These are phyloP conservation scores for Malassezia cuniculi DNA, from an alignment of 1,284 basidiomycete genomes.

Conservation along the genomic window DNA sequence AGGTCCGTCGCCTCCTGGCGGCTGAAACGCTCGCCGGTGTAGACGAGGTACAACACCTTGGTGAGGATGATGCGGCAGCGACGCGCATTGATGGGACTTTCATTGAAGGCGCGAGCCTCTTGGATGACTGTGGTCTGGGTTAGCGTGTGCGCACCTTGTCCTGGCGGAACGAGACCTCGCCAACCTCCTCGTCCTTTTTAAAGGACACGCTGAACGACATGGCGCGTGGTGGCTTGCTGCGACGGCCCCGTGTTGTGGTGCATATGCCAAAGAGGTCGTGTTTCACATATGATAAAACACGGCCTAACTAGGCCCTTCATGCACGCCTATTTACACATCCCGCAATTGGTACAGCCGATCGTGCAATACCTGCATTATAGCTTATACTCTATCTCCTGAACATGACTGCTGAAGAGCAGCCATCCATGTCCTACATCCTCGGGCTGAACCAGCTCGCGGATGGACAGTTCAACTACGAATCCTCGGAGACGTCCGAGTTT, in stretches of 20 bases:
- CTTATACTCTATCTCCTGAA: no score
- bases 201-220: constrained; percentile 31
- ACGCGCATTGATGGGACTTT: constrained; percentile 72
- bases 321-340: no score
- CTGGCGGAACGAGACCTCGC: constrained; percentile 37
- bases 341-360: no score
- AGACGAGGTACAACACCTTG: constrained; percentile 87
- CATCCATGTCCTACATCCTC: constrained; percentile 34
- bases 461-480: no score
- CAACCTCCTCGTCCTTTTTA: constrained; percentile 43
- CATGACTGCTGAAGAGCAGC: constrained; percentile 21
- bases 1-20: constrained; percentile 92
- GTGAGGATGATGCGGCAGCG: constrained; percentile 94
- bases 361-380: no score
- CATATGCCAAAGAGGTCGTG: no score
- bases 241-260: no score
- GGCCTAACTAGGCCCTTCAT: no score
- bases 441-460: constrained; percentile 35
- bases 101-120: constrained; percentile 97
- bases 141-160: constrained; percentile 24
- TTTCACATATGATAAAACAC: no score
- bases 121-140: constrained; percentile 50
- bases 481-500: background rate
- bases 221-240: no score
- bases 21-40: constrained; percentile 85